Base-by-base conservation (phyloP, 768 basidiomycete genomes). In the Agrocybe chaxingu region DNA sequence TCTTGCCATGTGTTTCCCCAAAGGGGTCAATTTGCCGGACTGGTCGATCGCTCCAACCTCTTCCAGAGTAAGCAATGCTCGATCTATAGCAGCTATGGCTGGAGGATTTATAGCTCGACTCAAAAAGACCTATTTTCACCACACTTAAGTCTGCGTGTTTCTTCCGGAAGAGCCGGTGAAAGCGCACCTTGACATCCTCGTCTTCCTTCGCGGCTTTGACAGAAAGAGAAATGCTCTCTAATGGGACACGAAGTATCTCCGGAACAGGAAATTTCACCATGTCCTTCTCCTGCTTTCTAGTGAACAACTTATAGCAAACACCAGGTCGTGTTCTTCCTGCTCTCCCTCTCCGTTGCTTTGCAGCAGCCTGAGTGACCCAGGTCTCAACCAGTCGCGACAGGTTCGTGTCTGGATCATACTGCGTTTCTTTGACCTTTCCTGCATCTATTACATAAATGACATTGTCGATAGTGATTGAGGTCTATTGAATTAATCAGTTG, bases 391-490 rank as follows among this genome's bases (percentile, higher is more conserved):
- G 69, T 44, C 77, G 72, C 29, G 91, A 87, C 56, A 97, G 71
- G 19, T 87, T 82, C 1, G 75, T 80, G 36, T 85, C 85, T 0
- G 85, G 68, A 59, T 91, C 87, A 49, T 76, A 83, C 56, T 80
- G 82, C 3, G 78, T 87, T 68, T 95, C 92, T 65, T 94, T 95
- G 55, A 90, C 89, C 63, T 83, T 89, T 5, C 92, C 92, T 0
- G 81, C 71, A 61, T 96, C 92, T 9, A 95, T 77, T 16, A 95
- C 92, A 59, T 88, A 91, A 34, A 87, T 74, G 18, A 95, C 78
- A 59, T 95, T 92, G 59, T 94, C 88, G 49, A 97, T 92, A 0
- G 92, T 94, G 47, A 95, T 89, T 2, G 89, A 92, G 1, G 92
- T 94, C 83, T 93, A 30, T 31, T 12, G 6, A 29, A 24, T 32